Evolutionary conservation across 768 basidiomycete species (phyloP), one percentile per base, ranked within the genome.

Genomic region (Pisolithus orientalis): DNA sequence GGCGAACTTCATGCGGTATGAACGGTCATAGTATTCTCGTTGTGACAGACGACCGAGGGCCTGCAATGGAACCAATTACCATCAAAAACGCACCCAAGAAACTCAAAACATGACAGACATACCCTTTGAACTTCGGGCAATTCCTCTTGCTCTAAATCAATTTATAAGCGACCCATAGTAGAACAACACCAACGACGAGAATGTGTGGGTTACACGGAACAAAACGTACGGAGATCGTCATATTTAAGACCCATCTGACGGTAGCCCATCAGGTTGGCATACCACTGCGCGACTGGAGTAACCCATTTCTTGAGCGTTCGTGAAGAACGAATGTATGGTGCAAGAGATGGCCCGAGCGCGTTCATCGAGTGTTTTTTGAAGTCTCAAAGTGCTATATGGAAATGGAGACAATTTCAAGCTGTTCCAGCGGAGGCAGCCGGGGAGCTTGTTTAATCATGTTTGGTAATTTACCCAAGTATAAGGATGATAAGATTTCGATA

Each of bases 201-300:
- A 38, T 39, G 31, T 9, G 39, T 38, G 21, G 48, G n/a, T 44
- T 50, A 16, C 49, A 10, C 39, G 51, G 49, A 45, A 51, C 51
- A 59, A 57, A 49, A 80, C 90, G 70, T 60, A 93, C 90, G 75
- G 64, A 99, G 82, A 78, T 99, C 95, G 69, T 99, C 95, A 68
- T 96, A 94, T 64, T 80, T 83, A 72, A 97, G 81, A 59, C 95
- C 95, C 63, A 90, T 77, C 63, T 84, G 78, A 60, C 95, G 81
- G 78, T 94, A 90, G 39, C 94, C 93, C 38, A 85, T 69, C 50
- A 85, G 72, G 66, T 87, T 68, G 60, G 85, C 85, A 65, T 96
- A 97, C 80, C 85, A 87, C 59, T 80, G 76, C 7, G 93, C 89
- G 51, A 96, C 46, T 51, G 93, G 93, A 54, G 82, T 84, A 57